Conservation (phyloP, 1,284 basidiomycete genomes). For the Clitocybe nebularis region DNA sequence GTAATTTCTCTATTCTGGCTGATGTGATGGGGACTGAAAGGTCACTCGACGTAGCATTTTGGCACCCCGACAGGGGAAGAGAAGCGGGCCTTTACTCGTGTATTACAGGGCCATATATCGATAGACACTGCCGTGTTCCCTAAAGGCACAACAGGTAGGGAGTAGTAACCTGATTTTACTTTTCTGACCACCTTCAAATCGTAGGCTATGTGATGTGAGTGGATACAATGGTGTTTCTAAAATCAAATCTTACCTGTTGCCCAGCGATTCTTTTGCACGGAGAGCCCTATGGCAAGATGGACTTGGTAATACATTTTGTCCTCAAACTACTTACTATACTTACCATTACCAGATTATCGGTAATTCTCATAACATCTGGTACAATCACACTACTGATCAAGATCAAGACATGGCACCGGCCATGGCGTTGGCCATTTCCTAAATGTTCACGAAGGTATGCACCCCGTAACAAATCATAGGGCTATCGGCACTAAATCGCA, state of each 20-base stretch:
- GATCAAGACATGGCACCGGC: slow-evolving; percentile 78
- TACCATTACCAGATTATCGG: slow-evolving; percentile 37
- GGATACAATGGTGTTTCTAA: neutral
- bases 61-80: slow-evolving; percentile 82
- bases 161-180: slow-evolving; percentile 9
- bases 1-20: too few relatives aligned
- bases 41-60: slow-evolving; percentile 65
- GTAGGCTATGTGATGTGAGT: slow-evolving; percentile 62
- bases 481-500: slow-evolving; percentile 1
- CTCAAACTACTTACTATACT: neutral
- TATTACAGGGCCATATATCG: slow-evolving; percentile 93
- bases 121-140: slow-evolving; percentile 89
- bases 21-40: too few relatives aligned
- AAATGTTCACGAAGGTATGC: slow-evolving; percentile 84
- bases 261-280: slow-evolving; percentile 82
- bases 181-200: neutral
- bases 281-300: slow-evolving; percentile 90
- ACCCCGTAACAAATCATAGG: neutral
- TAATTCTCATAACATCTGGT: slow-evolving; percentile 15
- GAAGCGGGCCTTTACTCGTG: slow-evolving; percentile 87
- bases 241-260: too few relatives aligned
- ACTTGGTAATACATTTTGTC: slow-evolving; percentile 48
- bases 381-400: slow-evolving; percentile 1
- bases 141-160: slow-evolving; percentile 81
- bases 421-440: slow-evolving; percentile 92